Percentiles rank a stretch among this genome's conserved stretches.
phyloP scores from a whole-genome alignment of 768 basidiomycete species.

The Naganishia vaughanmartiniae region DNA sequence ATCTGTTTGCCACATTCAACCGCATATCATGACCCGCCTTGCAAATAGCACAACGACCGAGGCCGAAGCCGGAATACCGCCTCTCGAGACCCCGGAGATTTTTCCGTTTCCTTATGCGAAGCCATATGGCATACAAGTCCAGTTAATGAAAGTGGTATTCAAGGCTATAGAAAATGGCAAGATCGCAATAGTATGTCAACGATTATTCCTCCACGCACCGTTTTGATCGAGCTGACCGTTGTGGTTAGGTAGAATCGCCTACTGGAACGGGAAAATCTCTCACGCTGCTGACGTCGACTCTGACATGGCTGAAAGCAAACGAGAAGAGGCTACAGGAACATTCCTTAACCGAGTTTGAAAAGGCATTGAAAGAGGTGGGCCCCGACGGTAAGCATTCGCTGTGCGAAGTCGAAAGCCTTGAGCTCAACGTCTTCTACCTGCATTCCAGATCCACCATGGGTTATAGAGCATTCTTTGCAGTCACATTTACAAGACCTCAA shows the following conservation, averaged over 20 bases:
- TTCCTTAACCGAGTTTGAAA: constrained; percentile 32
- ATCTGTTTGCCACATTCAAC: neutral
- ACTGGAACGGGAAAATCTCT: constrained; percentile 51
- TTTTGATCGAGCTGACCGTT: neutral
- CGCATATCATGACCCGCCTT: neutral
- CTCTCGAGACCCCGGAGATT: constrained; percentile 62
- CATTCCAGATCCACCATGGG: constrained; percentile 47
- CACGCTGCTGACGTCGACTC: constrained; percentile 47
- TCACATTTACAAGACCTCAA: constrained; percentile 35
- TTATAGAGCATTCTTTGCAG: constrained; percentile 47
- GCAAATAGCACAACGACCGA: neutral
- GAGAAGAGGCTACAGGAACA: constrained; percentile 35
- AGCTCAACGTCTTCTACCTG: neutral
- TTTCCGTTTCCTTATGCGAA: constrained; percentile 82
- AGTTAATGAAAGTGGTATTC: constrained; percentile 87
- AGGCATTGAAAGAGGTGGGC: constrained; percentile 36
- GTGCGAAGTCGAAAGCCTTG: neutral
- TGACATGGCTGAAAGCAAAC: constrained; percentile 46
- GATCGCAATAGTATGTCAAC: constrained; percentile 64
- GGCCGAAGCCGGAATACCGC: constrained; percentile 21
- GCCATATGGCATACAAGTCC: constrained; percentile 78
- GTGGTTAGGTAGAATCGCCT: constrained; percentile 47
- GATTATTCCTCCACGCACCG: neutral
- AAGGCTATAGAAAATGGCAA: constrained; percentile 67
- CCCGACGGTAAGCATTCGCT: constrained; percentile 36